A percentile compares a stretch with the other conserved stretches of the same genome.
Conservation (phyloP, 805 yeast genomes). For the Debaryomyces castellii region DNA sequence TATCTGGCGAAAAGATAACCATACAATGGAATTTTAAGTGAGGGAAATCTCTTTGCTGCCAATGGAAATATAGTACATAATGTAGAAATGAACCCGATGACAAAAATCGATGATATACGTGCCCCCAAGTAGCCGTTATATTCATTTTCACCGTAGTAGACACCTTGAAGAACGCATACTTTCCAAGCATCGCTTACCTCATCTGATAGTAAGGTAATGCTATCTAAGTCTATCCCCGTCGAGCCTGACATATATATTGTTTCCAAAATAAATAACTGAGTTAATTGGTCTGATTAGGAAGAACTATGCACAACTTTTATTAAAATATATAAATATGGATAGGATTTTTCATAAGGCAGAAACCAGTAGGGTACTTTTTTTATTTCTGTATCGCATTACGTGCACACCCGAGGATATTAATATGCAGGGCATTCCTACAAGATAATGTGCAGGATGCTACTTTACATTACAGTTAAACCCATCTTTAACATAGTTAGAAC, state of each 20-base stretch:
- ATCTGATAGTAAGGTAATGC: background rate
- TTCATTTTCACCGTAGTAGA: slow-evolving; percentile 11
- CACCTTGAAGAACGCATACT: background rate
- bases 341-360: background rate
- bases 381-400: background rate
- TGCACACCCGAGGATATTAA: background rate
- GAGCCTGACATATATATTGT: background rate
- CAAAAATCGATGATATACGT: slow-evolving; percentile 30
- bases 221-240: background rate
- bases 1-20: slow-evolving; percentile 67
- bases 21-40: slow-evolving; percentile 37
- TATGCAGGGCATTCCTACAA: no score
- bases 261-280: background rate
- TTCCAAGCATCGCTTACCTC: slow-evolving; percentile 1
- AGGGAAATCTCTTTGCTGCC: slow-evolving; percentile 18
- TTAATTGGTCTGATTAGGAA: background rate
- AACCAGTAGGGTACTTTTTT: background rate
- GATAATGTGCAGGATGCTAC: no score
- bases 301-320: background rate
- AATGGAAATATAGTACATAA: slow-evolving; percentile 32
- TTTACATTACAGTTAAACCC: no score
- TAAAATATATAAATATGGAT: background rate
- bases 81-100: slow-evolving; percentile 26
- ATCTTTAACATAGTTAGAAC: no score
- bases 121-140: slow-evolving; percentile 25